Evolutionary conservation across 1,139 yeast species (phyloP).

Genomic region (Pneumocystis jirovecii): DNA sequence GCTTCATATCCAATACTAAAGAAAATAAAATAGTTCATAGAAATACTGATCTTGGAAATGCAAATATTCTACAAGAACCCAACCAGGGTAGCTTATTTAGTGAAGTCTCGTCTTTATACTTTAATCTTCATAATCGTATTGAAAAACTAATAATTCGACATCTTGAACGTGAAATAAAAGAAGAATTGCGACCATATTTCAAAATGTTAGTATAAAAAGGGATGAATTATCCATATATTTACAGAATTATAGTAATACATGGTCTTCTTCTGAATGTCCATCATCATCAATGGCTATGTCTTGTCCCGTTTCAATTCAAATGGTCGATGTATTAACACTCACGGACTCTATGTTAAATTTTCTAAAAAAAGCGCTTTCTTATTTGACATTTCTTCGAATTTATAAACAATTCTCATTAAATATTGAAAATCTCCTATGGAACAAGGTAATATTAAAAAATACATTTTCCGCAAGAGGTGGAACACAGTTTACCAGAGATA

Average conservation of each 20-base stretch:
- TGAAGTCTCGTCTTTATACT: conserved; percentile 11
- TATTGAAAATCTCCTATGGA: conserved; percentile 2
- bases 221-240: background rate
- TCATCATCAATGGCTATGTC: conserved; percentile 3
- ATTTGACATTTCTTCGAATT: conserved; percentile 2
- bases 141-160: conserved; percentile 31
- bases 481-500: conserved; percentile 8
- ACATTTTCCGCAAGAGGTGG: conserved; percentile 9
- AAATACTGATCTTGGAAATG: conserved; percentile 16
- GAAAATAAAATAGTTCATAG: background rate
- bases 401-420: conserved; percentile 5
- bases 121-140: conserved; percentile 28
- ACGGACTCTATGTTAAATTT: conserved; percentile 2
- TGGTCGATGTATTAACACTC: conserved; percentile 3
- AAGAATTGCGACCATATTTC: background rate
- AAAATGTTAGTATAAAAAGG: conserved; percentile 5
- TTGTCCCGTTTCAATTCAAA: conserved; percentile 3
- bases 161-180: conserved; percentile 37
- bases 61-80: conserved; percentile 11
- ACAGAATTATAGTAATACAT: conserved; percentile 3
- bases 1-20: conserved; percentile 18
- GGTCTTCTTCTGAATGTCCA: conserved; percentile 1
- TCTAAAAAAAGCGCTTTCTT: conserved; percentile 4
- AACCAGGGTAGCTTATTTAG: conserved; percentile 7
- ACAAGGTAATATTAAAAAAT: conserved; percentile 3